Conservation (phyloP, 2,329 filamentous ascomycete genomes). For the Byssochlamys sp. region DNA sequence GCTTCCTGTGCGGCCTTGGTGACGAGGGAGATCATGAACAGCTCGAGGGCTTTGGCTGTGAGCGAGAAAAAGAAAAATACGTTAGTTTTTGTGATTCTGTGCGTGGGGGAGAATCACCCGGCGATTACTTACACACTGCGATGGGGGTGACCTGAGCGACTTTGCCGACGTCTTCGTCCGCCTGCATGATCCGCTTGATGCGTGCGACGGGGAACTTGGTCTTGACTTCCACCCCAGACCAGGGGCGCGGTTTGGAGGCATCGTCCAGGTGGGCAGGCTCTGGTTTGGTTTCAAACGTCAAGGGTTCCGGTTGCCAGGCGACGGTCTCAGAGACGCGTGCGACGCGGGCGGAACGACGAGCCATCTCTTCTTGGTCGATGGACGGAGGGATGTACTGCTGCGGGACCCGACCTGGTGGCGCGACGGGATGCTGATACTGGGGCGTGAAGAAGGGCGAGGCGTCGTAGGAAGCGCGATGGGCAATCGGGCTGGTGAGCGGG, state of each 20-base stretch:
- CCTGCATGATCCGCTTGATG: conserved; percentile 99
- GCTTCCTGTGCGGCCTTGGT: conserved; percentile 79
- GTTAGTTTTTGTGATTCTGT: conserved; percentile 11
- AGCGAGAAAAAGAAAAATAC: neutral
- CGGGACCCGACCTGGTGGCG: conserved; percentile 15
- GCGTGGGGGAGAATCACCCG: neutral
- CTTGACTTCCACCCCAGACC: conserved; percentile 61
- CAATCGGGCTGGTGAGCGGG: conserved; percentile 24
- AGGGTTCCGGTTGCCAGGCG: conserved; percentile 15
- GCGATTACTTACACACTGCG: conserved; percentile 57
- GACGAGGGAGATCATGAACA: conserved; percentile 95
- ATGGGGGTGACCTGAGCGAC: conserved; percentile 96
- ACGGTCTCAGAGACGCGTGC: conserved; percentile 18
- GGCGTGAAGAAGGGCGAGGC: conserved; percentile 37
- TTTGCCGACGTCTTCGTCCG: conserved; percentile 95
- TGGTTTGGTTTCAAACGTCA: conserved; percentile 5
- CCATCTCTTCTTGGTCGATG: conserved; percentile 27
- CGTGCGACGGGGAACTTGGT: conserved; percentile 95
- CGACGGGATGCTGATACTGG: conserved; percentile 22
- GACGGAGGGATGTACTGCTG: conserved; percentile 30
- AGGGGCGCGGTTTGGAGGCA: conserved; percentile 17
- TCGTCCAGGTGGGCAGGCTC: conserved; percentile 15
- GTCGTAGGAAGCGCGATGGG: conserved; percentile 37
- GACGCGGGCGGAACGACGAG: conserved; percentile 32
- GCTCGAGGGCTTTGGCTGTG: conserved; percentile 77